Evolutionary conservation across 441 rosid genomes (phyloP), one percentile per base, ranked within the genome.

Genomic region (Brassica hybrid): DNA sequence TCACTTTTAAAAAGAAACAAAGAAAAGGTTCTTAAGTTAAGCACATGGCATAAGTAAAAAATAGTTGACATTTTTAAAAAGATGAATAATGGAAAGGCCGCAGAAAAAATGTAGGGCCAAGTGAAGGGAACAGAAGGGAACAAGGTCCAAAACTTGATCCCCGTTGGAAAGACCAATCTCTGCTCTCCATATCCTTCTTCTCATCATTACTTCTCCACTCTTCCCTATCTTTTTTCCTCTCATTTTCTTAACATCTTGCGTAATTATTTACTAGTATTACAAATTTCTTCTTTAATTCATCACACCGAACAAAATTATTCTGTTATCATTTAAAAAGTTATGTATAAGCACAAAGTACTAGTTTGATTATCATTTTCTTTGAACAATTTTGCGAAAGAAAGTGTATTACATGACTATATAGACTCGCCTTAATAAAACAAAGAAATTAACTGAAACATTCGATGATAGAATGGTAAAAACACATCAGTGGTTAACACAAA

Each of bases 161-260:
- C 76, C 75, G 69, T 84, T 70, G 91, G 81, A 71, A 82, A 85
- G 67, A 84, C 71, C 82, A 76, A 14, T n/a, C n/a, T 34, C 80
- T 17, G 76, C 79, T 76, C 77, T 85, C 83, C 57, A 83, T 80
- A 81, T 80, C 84, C 78, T 75, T 84, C 84, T 79, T 68, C 90
- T 80, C 86, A 88, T 88, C 91, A 90, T 91, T 87, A 84, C 89
- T 79, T 86, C 88, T 78, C 81, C 91, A 88, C 91, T 90, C 75
- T 41, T 56, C 86, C 78, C 34, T 16, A 59, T 64, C 52, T 4
- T 17, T 17, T 54, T 54, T 17, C 23, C 59, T 17, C 65, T 58
- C 69, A 66, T 66, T 72, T 57, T 59, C 30, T 17, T 18, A 16
- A 58, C 66, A 19, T 18, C 43, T 72, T 77, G 14, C 66, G 3